A percentile compares a stretch with the other conserved stretches of the same genome.
Conservation (phyloP, 495 filamentous ascomycete species). For the Lasiosphaeria hispida region DNA sequence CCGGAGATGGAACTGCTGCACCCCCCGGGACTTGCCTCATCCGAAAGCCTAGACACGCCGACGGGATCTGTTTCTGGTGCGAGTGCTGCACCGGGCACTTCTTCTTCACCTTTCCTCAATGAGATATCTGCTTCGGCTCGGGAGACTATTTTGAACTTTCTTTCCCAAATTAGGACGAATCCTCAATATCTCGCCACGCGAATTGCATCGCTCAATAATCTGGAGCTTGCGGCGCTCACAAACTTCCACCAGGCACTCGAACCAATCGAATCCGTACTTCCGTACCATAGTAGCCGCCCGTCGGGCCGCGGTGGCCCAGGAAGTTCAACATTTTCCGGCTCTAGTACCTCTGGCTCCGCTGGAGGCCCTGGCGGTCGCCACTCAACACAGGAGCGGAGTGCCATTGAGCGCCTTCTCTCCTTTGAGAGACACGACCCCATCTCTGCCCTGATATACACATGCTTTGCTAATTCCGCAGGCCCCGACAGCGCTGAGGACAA, state of each 20-base stretch:
- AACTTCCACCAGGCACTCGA: slow-evolving; percentile 74
- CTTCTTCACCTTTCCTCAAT: slow-evolving; percentile 71
- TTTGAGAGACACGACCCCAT: slow-evolving; percentile 87
- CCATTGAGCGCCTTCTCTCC: slow-evolving; percentile 69
- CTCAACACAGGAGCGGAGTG: slow-evolving; percentile 38
- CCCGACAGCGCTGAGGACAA: slow-evolving; percentile 74
- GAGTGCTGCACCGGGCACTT: slow-evolving; percentile 39
- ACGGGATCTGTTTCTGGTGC: slow-evolving; percentile 38
- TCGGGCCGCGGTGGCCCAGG: slow-evolving; percentile 22
- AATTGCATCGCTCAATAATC: slow-evolving; percentile 64
- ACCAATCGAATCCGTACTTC: slow-evolving; percentile 76
- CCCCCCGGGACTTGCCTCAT: slow-evolving; percentile 42
- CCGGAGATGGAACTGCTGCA: slow-evolving; percentile 59
- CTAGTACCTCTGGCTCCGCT: slow-evolving; percentile 11
- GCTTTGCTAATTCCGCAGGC: slow-evolving; percentile 81
- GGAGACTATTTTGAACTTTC: slow-evolving; percentile 71
- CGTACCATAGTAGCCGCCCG: slow-evolving; percentile 63
- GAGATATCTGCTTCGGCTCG: slow-evolving; percentile 74
- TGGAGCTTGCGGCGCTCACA: slow-evolving; percentile 71
- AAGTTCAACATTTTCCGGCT: slow-evolving; percentile 17
- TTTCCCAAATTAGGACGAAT: slow-evolving; percentile 79
- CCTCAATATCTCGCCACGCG: slow-evolving; percentile 82
- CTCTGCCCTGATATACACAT: slow-evolving; percentile 80
- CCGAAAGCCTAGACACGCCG: slow-evolving; percentile 44
- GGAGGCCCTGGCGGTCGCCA: slow-evolving; percentile 23